phyloP scores from a whole-genome alignment of 83 land plant genomes.

The Diphasiastrum complanatum region DNA sequence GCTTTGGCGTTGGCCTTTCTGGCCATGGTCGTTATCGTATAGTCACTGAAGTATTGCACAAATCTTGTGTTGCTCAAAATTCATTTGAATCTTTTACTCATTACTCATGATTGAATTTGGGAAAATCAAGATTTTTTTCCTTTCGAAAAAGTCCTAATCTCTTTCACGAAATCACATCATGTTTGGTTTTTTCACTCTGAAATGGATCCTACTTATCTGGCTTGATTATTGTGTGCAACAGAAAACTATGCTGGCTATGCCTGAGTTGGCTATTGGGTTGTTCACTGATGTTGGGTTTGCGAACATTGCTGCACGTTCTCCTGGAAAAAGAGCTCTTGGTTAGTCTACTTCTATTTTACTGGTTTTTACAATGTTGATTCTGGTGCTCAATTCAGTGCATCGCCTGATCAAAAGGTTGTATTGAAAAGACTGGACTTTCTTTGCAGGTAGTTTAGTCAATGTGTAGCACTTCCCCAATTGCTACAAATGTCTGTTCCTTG shows the following conservation, averaged over 20 bases:
- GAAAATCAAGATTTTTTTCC: no score
- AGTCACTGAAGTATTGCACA: slow-evolving; percentile 92
- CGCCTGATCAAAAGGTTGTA: no score
- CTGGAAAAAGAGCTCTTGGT: slow-evolving; percentile 91
- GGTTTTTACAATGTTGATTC: no score
- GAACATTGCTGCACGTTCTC: slow-evolving; percentile 66
- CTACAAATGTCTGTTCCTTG: no score
- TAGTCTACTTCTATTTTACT: slow-evolving; percentile 8
- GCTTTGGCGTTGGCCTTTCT: slow-evolving; percentile 95
- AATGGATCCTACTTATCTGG: neutral
- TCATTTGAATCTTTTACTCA: no score
- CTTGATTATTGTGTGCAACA: slow-evolving; percentile 19
- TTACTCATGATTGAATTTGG: no score
- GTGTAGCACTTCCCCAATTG: no score
- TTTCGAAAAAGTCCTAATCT: neutral
- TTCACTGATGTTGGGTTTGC: slow-evolving; percentile 98
- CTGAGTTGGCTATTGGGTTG: slow-evolving; percentile 94
- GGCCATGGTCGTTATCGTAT: slow-evolving; percentile 88
- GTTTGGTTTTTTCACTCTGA: neutral
- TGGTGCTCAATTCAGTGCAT: no score
- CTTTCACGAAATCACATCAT: neutral
- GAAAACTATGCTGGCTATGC: slow-evolving; percentile 97
- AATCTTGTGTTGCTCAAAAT: neutral
- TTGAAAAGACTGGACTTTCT: no score
- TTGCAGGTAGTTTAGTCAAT: no score